These are phyloP conservation scores for Didymellaceae sp. DNA, from an alignment of 2,329 filamentous ascomycete species.

Conservation along the genomic window DNA sequence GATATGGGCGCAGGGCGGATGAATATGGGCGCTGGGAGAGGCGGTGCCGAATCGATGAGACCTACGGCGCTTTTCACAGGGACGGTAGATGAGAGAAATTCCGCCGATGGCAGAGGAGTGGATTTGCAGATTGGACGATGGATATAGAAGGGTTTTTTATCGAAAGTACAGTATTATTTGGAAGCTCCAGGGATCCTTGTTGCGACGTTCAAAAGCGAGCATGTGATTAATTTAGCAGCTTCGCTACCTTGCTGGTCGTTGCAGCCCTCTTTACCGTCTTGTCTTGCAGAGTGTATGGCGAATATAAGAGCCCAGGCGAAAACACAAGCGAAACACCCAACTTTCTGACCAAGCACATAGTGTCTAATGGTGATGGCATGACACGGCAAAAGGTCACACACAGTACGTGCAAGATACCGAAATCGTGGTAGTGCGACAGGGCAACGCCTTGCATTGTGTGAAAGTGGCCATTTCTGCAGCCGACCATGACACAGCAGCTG, in stretches of 20 bases:
- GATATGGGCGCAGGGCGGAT: background rate
- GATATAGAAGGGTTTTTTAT: too few relatives aligned
- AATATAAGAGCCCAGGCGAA: background rate
- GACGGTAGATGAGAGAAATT: background rate
- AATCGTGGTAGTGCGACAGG: constrained; percentile 9
- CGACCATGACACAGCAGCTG: constrained; percentile 11
- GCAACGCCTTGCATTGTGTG: constrained; percentile 3
- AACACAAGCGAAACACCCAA: too few relatives aligned
- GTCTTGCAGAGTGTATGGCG: constrained; percentile 6
- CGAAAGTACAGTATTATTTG: too few relatives aligned
- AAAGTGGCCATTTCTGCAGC: constrained; percentile 17
- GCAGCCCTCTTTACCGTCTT: too few relatives aligned
- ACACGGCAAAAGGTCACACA: constrained; percentile 6
- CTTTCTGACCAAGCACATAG: too few relatives aligned
- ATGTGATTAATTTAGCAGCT: too few relatives aligned
- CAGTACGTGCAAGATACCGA: constrained; percentile 7
- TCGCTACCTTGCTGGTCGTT: too few relatives aligned
- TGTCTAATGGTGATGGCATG: constrained; percentile 1
- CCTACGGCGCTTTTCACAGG: background rate
- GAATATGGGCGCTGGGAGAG: background rate
- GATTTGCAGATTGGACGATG: too few relatives aligned
- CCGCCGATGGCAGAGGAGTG: background rate
- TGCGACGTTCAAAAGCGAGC: too few relatives aligned
- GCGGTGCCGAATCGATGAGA: too few relatives aligned
- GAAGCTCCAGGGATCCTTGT: too few relatives aligned